Evolutionary conservation across 129 eudicot species (phyloP), one percentile per base, ranked within the genome.

Genomic region (Chrysanthemum seticuspe): DNA sequence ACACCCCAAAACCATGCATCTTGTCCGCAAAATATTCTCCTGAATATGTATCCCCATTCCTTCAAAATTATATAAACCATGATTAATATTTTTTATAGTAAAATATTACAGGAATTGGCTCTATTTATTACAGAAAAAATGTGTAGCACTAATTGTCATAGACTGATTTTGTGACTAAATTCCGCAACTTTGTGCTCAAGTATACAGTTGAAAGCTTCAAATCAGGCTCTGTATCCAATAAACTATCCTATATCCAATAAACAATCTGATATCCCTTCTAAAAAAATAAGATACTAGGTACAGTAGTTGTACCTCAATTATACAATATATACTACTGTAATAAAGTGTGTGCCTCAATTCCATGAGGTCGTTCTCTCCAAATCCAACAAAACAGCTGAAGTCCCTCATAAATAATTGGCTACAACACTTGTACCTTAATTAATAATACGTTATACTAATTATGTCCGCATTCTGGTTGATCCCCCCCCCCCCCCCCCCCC

Each of bases 1-100:
- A 94, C 3, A 94, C 89, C 49, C 98, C 98, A 78, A 94, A 90
- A n/a, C 98, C 98, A 73, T 93, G 98, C 96, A 89, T 93, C 81
- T 89, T 93, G 77, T 93, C 98, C 3, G 98, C 98, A 85, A 93
- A 93, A 78, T 93, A 93, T 72, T 93, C 98, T 63, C 98, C 98
- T 60, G 98, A 93, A 74, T 86, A 94, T 25, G 82, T 77, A 74
- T 94, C 98, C 56, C 96, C 97, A 65, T 94, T 94, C 80, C 98
- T 87, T 71, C 77, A 56, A 9, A 68, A 70, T 25, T 10, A 49
- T 25, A 62, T 23, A 29, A 3, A 27, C 13, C 67, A 25, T 31
- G 10, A 61, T 7, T 21, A 34, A 6, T 6, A 2, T 10, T 19
- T 23, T 27, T 27, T 25, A 10, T 44, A 57, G 48, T 66, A 74